Evolutionary conservation across 2,329 filamentous ascomycete species (phyloP).

Genomic region (Cryphonectria carpinicola): DNA sequence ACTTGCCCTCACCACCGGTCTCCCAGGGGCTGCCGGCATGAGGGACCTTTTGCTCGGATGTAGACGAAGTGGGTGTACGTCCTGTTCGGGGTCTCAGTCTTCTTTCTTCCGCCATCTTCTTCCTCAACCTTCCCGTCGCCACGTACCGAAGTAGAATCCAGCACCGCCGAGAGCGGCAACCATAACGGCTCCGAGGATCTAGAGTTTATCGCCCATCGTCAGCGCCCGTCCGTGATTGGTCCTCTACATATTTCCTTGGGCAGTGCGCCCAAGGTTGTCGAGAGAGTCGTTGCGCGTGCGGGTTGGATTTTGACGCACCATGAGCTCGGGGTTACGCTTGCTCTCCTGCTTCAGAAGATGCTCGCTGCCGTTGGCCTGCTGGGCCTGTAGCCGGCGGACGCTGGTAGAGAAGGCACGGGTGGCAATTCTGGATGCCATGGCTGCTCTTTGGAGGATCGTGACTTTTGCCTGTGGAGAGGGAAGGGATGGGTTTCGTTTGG

Average conservation of each 20-base stretch:
- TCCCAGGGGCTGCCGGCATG: slow-evolving; percentile 91
- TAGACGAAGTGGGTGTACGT: slow-evolving; percentile 81
- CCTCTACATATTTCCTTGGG: background rate
- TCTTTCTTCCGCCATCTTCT: background rate
- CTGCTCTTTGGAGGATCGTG: slow-evolving; percentile 34
- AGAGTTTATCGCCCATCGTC: slow-evolving; percentile 31
- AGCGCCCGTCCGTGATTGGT: slow-evolving; percentile 27
- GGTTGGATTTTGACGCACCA: slow-evolving; percentile 44
- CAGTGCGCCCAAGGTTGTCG: background rate
- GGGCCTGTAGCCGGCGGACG: slow-evolving; percentile 51
- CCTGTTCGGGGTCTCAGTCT: slow-evolving; percentile 51
- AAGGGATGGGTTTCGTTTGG: slow-evolving; percentile 25
- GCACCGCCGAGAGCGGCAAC: slow-evolving; percentile 83
- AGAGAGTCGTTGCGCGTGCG: background rate
- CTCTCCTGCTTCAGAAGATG: slow-evolving; percentile 59
- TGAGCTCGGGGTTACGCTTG: slow-evolving; percentile 57
- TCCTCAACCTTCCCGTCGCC: slow-evolving; percentile 15
- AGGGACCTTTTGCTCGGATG: slow-evolving; percentile 77
- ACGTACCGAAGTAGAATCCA: slow-evolving; percentile 84
- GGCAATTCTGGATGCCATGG: slow-evolving; percentile 61
- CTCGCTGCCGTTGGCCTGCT: slow-evolving; percentile 41
- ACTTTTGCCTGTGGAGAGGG: background rate
- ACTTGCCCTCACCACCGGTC: slow-evolving; percentile 67
- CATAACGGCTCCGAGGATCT: slow-evolving; percentile 95
- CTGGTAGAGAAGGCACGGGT: slow-evolving; percentile 61